Evolutionary conservation across 2,329 filamentous ascomycete species (phyloP).

Genomic region (Fusarium chuoi): DNA sequence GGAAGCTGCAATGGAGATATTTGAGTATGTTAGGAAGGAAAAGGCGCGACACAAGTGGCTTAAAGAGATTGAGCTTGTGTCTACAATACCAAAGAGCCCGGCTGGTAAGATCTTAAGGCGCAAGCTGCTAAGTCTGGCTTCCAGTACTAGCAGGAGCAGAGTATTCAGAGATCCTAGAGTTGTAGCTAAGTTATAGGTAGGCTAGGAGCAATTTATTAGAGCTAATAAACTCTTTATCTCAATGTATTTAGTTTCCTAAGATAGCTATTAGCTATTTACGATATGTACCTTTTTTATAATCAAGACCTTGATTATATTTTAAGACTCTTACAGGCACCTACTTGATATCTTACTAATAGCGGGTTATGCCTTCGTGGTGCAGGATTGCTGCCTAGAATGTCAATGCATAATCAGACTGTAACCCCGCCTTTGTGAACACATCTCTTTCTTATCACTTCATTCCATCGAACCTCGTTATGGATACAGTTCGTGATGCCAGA

Average conservation of each 20-base stretch:
- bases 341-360: fast-evolving
- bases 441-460: neutral
- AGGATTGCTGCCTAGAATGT: fast-evolving
- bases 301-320: fast-evolving
- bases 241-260: too few relatives aligned
- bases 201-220: fast-evolving
- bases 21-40: neutral
- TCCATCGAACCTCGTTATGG: fast-evolving
- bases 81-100: neutral
- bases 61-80: conserved; percentile 5
- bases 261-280: too few relatives aligned
- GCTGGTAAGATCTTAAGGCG: conserved; percentile 1
- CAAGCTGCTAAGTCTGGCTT: neutral
- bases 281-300: too few relatives aligned
- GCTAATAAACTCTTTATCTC: too few relatives aligned
- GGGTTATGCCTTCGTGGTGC: too few relatives aligned
- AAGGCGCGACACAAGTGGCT: conserved; percentile 5
- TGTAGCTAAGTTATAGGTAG: neutral
- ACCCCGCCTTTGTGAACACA: neutral
- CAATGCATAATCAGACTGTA: fast-evolving
- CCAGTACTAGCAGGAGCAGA: fast-evolving
- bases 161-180: neutral
- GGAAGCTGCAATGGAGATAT: neutral
- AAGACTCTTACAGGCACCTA: too few relatives aligned
- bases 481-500: fast-evolving